Base-by-base conservation (phyloP, 2,329 filamentous ascomycete genomes). In the Grosmannia clavigera region DNA sequence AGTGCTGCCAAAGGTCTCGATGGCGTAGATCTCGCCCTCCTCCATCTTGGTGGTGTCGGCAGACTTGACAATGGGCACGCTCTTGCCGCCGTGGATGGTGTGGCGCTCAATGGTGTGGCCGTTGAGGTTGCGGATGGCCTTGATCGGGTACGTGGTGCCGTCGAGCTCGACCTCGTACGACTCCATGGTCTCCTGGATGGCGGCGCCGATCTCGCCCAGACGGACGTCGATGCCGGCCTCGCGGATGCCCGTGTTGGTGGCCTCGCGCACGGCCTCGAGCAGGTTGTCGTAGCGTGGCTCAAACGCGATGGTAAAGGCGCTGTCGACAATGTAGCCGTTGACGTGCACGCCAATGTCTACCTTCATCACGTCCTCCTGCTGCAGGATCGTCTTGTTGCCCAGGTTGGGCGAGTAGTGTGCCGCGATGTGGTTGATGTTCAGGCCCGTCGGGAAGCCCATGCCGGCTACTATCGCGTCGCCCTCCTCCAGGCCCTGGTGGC, bases 11-110 rank as follows among this genome's bases (percentile, higher is more conserved):
- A 96, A 96, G 0, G 92, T 96, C 77, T 96, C 92, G 67, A 96
- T 95, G 65, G 92, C 92, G 72, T 95, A 97, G 22, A 91, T 86
- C 70, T 97, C 92, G 51, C 91, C 91, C 74, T 96, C 92, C 75
- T 96, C 92, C 92, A 97, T 97, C 80, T 95, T 96, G 58, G 90
- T 95, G 71, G 86, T 84, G 69, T 95, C 90, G 63, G 83, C 82
- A 63, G 84, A 86, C 78, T 95, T 95, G 64, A 96, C 90, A 68
- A 96, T 96, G 0, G 92, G 92, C 58, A 96, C 90, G 65, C 88
- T 91, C 80, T 96, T 96, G 67, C 84, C 88, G 61, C 92, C 91
- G 75, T 96, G 92, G 67, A 96, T 96, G 71, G 84, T 85, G 77
- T 92, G 94, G 63, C 85, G 91, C 60, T 89, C 80, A 69, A 96